phyloP scores from a whole-genome alignment of 768 basidiomycete genomes.

The Collybiopsis confluens region DNA sequence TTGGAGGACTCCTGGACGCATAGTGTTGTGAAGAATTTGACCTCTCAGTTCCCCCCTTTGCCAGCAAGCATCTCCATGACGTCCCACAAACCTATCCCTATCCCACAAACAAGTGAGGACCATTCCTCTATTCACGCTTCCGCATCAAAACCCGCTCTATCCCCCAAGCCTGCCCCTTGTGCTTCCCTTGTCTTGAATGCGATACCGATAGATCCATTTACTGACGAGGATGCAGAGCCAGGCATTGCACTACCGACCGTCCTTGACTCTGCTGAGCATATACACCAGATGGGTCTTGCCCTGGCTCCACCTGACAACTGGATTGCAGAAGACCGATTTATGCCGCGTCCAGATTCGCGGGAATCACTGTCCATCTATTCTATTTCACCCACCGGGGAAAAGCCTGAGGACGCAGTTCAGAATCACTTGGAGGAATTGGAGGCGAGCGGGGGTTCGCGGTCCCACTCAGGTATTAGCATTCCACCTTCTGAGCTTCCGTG shows the following conservation, averaged over 20 bases:
- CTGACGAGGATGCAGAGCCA: neutral
- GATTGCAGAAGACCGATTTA: neutral
- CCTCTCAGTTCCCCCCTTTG: conserved; percentile 49
- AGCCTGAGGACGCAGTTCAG: conserved; percentile 3
- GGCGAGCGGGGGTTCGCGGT: neutral
- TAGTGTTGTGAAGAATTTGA: conserved; percentile 44
- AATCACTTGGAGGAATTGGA: neutral
- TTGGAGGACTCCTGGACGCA: conserved; percentile 32
- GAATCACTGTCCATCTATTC: neutral
- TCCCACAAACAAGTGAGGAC: conserved; percentile 13
- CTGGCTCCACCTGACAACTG: neutral
- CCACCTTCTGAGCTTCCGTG: neutral
- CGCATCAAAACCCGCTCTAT: conserved; percentile 20
- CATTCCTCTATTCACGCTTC: neutral
- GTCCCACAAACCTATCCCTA: too few species aligned
- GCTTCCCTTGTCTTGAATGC: conserved; percentile 1
- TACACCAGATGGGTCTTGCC: conserved; percentile 2
- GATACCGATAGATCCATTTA: conserved; percentile 11
- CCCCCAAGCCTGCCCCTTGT: conserved; percentile 12
- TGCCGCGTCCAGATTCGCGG: neutral
- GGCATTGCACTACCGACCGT: neutral
- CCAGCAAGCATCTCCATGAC: conserved; percentile 31
- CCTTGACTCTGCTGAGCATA: neutral
- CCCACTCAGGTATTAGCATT: neutral
- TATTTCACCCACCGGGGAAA: neutral